A percentile compares a stretch with the other conserved stretches of the same genome.
Conservation (phyloP, 768 basidiomycete genomes). For the Grammothele lineata region DNA sequence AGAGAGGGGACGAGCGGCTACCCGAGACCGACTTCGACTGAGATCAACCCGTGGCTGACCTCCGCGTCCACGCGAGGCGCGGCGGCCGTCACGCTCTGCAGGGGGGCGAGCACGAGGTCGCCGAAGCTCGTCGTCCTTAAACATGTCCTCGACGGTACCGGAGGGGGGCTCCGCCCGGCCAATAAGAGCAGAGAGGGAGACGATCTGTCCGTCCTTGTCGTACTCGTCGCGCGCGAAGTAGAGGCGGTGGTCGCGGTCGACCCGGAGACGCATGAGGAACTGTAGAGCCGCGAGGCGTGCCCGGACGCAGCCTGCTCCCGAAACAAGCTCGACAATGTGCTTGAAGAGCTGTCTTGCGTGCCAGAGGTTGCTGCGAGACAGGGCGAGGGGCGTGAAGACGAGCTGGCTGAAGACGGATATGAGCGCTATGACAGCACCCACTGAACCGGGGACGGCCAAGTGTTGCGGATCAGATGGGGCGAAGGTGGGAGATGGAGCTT, state of each 20-base stretch:
- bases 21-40: slow-evolving; percentile 64
- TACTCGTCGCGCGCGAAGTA: slow-evolving; percentile 56
- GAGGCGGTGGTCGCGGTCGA: slow-evolving; percentile 84
- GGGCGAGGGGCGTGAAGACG: slow-evolving; percentile 60
- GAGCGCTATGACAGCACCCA: slow-evolving; percentile 60
- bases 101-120: slow-evolving; percentile 44
- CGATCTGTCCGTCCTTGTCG: slow-evolving; percentile 55
- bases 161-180: slow-evolving; percentile 38
- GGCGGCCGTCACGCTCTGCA: slow-evolving; percentile 49
- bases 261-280: slow-evolving; percentile 84
- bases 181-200: slow-evolving; percentile 60
- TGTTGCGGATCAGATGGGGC: too few relatives aligned
- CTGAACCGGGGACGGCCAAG: slow-evolving; percentile 33
- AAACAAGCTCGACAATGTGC: slow-evolving; percentile 44
- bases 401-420: slow-evolving; percentile 67
- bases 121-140: slow-evolving; percentile 34
- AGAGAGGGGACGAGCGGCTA: slow-evolving; percentile 28
- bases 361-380: slow-evolving; percentile 40
- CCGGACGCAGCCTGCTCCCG: slow-evolving; percentile 44
- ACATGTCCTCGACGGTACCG: slow-evolving; percentile 19
- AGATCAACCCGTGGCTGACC: slow-evolving; percentile 39
- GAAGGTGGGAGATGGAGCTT: slow-evolving; percentile 25
- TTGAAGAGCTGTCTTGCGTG: slow-evolving; percentile 53
- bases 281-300: slow-evolving; percentile 74
- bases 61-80: slow-evolving; percentile 48